Base-by-base conservation (phyloP, 1,284 basidiomycete species). In the Cryptococcus amylolentus region DNA sequence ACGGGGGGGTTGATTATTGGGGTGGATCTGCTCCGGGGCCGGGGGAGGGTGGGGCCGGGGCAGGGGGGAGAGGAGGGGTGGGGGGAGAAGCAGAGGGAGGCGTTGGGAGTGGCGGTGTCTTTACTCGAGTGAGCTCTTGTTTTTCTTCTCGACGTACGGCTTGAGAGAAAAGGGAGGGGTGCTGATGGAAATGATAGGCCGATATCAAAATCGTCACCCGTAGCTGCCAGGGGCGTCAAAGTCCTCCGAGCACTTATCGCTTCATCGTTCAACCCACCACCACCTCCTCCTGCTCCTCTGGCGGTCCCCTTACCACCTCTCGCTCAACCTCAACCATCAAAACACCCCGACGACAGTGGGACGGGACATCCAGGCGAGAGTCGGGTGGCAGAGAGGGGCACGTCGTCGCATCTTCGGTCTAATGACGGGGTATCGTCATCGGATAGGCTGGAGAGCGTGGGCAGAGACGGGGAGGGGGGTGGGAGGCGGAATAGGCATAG, bases 1-100 rank as follows among this genome's bases (percentile, higher is more conserved):
- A 62, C 60, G 20, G 51, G 51, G 20, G 60, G 60, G 27, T 57
- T 62, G 57, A 59, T 62, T 52, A 51, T 62, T 16, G 47, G 54
- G 27, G 60, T 52, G 38, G 60, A 62, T 37, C 41, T 59, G 23
- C 51, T 59, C 26, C 47, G 57, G 39, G 57, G 53, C 10, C 35
- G 39, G 12, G 14, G 31, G 3, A 40, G 54, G 14, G 39, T 14
- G 26, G 48, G 54, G 18, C 57, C 54, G 31, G 47, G 57, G 28
- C 54, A 50, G 9, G 42, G 39, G 6, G 16, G 26, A 4, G 49
- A 56, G 16, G 47, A 52, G 41, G 31, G 35, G 6, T 52, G 40
- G 12, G 26, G 51, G 45, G 18, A 45, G 23, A 28, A 46, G 28
- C 54, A 59, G 35, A 40, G 60, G 38, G 52, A 56, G 14, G 60